These are phyloP conservation scores for Blastomyces parvus DNA, from an alignment of 2,329 filamentous ascomycete species.

Conservation along the genomic window DNA sequence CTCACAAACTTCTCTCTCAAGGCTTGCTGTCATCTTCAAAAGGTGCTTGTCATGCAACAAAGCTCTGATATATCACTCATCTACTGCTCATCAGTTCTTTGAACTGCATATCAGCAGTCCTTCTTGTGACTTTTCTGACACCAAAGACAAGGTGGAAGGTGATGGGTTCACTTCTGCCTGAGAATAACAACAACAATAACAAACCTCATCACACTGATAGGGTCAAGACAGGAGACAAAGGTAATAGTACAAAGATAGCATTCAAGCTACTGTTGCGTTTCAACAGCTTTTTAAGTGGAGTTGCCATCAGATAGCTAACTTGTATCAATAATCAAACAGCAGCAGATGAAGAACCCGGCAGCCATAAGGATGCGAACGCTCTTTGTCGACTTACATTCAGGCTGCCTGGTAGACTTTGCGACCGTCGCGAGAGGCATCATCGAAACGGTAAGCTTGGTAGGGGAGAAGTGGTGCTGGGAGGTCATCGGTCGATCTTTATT, in stretches of 20 bases:
- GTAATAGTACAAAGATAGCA: background rate
- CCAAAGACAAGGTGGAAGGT: background rate
- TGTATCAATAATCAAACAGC: background rate
- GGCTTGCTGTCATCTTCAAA: background rate
- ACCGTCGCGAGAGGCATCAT: background rate
- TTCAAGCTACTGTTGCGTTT: background rate
- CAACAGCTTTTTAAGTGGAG: background rate
- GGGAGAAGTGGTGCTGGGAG: background rate
- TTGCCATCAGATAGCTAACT: background rate
- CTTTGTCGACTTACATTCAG: background rate
- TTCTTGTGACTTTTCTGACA: no score
- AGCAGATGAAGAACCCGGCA: background rate
- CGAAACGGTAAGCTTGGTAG: background rate
- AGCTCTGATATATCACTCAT: background rate
- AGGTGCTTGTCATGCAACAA: background rate
- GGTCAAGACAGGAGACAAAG: background rate
- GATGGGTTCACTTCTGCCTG: background rate
- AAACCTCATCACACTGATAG: background rate
- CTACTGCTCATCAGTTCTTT: background rate
- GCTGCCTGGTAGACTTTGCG: background rate
- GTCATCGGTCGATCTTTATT: no score
- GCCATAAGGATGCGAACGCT: background rate
- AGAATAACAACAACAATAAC: background rate
- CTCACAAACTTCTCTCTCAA: background rate
- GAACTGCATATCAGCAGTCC: background rate